A percentile compares a stretch with the other conserved stretches of the same genome.
phyloP scores from a whole-genome alignment of 805 yeast species.

The Saturnispora ahearnii region DNA sequence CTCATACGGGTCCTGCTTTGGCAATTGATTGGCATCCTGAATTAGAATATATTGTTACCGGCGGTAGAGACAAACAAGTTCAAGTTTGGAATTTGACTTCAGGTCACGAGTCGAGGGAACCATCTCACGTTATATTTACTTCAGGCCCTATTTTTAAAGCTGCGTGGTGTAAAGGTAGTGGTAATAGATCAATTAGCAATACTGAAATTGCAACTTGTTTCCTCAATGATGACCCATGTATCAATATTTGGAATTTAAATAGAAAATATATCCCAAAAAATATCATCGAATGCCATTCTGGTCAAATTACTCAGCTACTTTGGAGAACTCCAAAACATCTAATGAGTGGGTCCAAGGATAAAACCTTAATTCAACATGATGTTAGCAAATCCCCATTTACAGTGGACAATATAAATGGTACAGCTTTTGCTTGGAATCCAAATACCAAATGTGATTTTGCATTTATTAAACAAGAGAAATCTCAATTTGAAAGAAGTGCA shows the following conservation, averaged over 20 bases:
- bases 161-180: constrained; percentile 49
- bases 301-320: constrained; percentile 47
- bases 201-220: constrained; percentile 70
- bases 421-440: constrained; percentile 51
- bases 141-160: constrained; percentile 75
- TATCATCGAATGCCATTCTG: constrained; percentile 39
- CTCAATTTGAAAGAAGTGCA: constrained; percentile 30
- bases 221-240: constrained; percentile 60
- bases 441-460: constrained; percentile 37
- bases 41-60: constrained; percentile 72
- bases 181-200: constrained; percentile 34
- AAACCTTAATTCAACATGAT: constrained; percentile 39
- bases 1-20: constrained; percentile 88
- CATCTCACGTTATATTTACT: constrained; percentile 65
- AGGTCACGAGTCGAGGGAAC: constrained; percentile 34
- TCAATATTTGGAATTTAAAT: constrained; percentile 59
- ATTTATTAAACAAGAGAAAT: constrained; percentile 42
- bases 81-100: constrained; percentile 63
- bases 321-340: constrained; percentile 40
- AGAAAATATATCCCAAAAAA: constrained; percentile 66
- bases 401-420: constrained; percentile 42
- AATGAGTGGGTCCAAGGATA: constrained; percentile 46
- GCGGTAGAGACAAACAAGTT: constrained; percentile 83
- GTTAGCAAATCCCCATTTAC: constrained; percentile 34
- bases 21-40: constrained; percentile 85